Percentiles rank a stretch among this genome's conserved stretches.
phyloP scores from a whole-genome alignment of 2,329 filamentous ascomycete species.

The Coleophoma crateriformis region DNA sequence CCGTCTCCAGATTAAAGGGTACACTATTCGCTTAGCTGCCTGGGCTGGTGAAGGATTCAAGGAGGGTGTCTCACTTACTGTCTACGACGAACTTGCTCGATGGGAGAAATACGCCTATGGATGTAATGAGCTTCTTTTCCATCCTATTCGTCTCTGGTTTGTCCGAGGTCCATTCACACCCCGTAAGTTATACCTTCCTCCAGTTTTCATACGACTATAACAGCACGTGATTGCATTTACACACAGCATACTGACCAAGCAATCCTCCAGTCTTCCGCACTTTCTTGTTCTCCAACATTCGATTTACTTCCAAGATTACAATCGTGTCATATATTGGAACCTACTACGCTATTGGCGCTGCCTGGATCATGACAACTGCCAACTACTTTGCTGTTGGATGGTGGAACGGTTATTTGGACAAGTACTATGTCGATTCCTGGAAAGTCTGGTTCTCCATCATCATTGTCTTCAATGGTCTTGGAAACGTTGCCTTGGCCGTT shows the following conservation, averaged over 20 bases:
- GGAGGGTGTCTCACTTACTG: constrained; percentile 77
- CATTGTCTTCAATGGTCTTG: constrained; percentile 70
- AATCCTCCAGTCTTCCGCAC: constrained; percentile 51
- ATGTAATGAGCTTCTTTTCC: constrained; percentile 77
- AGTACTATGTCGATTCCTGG: constrained; percentile 77
- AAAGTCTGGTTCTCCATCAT: constrained; percentile 77
- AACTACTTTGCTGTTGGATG: constrained; percentile 76
- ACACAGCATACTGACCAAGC: too few relatives aligned
- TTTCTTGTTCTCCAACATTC: constrained; percentile 70
- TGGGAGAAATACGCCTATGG: constrained; percentile 88
- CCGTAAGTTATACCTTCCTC: constrained; percentile 12
- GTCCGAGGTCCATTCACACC: constrained; percentile 72
- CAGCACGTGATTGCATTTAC: too few relatives aligned
- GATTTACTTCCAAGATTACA: constrained; percentile 70
- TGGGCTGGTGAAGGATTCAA: constrained; percentile 76
- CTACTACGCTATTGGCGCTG: constrained; percentile 73
- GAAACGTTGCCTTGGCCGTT: constrained; percentile 65
- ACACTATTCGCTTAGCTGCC: constrained; percentile 66
- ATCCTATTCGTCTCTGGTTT: constrained; percentile 69
- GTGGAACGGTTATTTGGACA: constrained; percentile 72
- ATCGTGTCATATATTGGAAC: constrained; percentile 74
- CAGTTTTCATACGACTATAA: too few relatives aligned
- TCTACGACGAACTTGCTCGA: constrained; percentile 77
- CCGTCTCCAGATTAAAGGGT: constrained; percentile 66
- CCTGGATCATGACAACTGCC: constrained; percentile 66